Base-by-base conservation (phyloP, 2,329 filamentous ascomycete species). In the Phaeosphaeria sp. region DNA sequence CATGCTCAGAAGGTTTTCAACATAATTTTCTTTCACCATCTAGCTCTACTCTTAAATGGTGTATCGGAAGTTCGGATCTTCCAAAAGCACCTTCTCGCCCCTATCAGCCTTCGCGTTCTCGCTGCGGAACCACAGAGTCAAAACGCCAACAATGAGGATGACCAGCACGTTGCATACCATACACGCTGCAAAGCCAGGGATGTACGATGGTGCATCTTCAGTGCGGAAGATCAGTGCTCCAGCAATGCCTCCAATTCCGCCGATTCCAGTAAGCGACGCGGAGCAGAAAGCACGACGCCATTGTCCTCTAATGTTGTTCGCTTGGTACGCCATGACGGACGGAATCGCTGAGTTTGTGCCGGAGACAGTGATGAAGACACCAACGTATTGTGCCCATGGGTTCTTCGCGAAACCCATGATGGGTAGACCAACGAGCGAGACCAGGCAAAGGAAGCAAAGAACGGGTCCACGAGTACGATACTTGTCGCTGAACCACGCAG, bases 371-470 rank as follows among this genome's bases (percentile, higher is more conserved):
- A 70, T 65, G 36, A 70, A 70, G 20, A 68, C 67, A 13, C 67
- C 67, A 4, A 61, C 64, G 44, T 68, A 70, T 20, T 65, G 64
- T 13, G 53, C 67, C 64, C 64, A 68, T 6, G 66, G 64, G 27
- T 64, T 68, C 25, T 61, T 53, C 2, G 61, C 63, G n/a, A 67
- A 70, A 0, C 64, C 67, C 65, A 70, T 70, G 45, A 70, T 70
- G 0, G 67, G 67, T n/a, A 70, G 49, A 2, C 67, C 67, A 36
- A 67, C 63, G 13, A 70, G 56, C 8, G 64, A 65, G 8, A 70
- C 46, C n/a, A 70, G 21, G 46, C 65, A 67, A 15, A 68, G 56
- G 36, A 61, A 60, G 46, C 57, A 60, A 17, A 70, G 56, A 2
- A 70, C 67, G 5, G 67, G 67, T 1, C 64, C 65, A 15, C 67